Conservation (phyloP, 192 early-diverging fungal species). For the Cladochytrium replicatum region DNA sequence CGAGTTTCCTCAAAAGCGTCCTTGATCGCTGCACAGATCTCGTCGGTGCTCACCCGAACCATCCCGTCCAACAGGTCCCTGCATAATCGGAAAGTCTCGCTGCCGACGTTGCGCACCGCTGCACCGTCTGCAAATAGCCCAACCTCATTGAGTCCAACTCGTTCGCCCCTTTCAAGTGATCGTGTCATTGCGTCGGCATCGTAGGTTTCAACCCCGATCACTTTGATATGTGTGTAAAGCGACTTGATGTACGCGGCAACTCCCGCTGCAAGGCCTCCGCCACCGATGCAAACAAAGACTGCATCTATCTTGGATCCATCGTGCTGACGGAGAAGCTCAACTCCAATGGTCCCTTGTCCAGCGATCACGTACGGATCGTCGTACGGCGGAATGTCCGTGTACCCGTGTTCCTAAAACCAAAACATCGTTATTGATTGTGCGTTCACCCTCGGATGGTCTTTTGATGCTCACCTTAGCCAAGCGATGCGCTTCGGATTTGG, state of each 20-base stretch:
- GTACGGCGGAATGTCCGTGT: conserved; percentile 92
- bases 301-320: conserved; percentile 61
- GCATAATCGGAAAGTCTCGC: conserved; percentile 78
- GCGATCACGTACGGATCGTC: conserved; percentile 98
- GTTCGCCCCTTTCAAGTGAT: conserved; percentile 54
- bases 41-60: conserved; percentile 85
- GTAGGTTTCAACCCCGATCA: conserved; percentile 85
- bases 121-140: conserved; percentile 97
- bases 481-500: conserved; percentile 74
- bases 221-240: conserved; percentile 73
- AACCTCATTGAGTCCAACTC: conserved; percentile 65
- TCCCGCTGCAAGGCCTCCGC: conserved; percentile 89
- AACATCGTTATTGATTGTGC: conserved; percentile 1
- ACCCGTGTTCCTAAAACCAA: conserved; percentile 40
- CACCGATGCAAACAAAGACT: conserved; percentile 86
- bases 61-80: conserved; percentile 78
- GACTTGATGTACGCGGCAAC: conserved; percentile 90
- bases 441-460: conserved; percentile 5
- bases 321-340: conserved; percentile 57
- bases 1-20: conserved; percentile 73
- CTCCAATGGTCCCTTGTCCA: conserved; percentile 94
- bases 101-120: conserved; percentile 83
- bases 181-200: conserved; percentile 86
- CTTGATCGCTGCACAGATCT: conserved; percentile 73
- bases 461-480: conserved; percentile 38